These are phyloP conservation scores for Lactarius hatsudake DNA, from an alignment of 768 basidiomycete species.

Conservation along the genomic window DNA sequence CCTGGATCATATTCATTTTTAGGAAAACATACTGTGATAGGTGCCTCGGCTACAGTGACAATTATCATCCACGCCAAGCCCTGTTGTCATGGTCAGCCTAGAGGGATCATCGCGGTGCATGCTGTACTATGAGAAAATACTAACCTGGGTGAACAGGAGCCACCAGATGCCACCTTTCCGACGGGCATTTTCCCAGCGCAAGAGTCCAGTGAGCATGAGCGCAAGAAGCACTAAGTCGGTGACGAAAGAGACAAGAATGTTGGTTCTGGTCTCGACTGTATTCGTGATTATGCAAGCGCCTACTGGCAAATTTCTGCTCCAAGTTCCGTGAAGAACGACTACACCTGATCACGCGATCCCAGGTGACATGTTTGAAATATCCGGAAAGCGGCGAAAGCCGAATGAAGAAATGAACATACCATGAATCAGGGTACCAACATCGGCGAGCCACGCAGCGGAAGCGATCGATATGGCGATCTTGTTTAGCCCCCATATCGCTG, in stretches of 20 bases:
- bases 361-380: not conserved
- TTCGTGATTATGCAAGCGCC: not conserved
- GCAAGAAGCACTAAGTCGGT: conserved; percentile 1
- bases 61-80: conserved; percentile 1
- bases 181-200: conserved; percentile 8
- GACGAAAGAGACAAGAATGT: not conserved
- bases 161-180: not conserved
- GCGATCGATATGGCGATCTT: not conserved
- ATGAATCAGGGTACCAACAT: not conserved
- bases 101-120: not conserved
- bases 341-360: not conserved
- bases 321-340: not conserved
- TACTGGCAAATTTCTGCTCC: too few relatives aligned
- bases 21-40: not conserved
- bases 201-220: conserved; percentile 10
- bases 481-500: conserved; percentile 11
- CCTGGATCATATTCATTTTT: too few relatives aligned
- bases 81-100: not conserved
- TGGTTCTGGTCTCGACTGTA: not conserved
- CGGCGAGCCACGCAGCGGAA: not conserved
- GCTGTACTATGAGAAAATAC: not conserved
- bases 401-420: not conserved
- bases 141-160: conserved; percentile 8
- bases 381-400: not conserved
- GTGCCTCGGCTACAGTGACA: not conserved